phyloP scores from a whole-genome alignment of 2,329 filamentous ascomycete species.

The Dactylellina drechsleri region DNA sequence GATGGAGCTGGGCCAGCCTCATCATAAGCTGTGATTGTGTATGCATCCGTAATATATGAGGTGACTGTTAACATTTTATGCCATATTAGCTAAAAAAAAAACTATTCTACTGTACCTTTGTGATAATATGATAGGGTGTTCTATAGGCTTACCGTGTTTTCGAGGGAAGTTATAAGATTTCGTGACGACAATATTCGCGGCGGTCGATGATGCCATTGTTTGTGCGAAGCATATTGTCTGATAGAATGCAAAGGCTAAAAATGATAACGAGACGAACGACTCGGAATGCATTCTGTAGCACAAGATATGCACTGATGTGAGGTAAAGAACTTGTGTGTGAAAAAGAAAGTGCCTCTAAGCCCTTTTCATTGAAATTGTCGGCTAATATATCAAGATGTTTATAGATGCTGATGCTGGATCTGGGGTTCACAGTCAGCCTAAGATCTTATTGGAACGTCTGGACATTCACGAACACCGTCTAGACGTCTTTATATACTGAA shows the following conservation, averaged over 20 bases:
- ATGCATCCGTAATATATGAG: constrained; percentile 8
- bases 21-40: constrained; percentile 12
- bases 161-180: constrained; percentile 9
- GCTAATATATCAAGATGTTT: too few relatives aligned
- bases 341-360: too few relatives aligned
- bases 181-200: constrained; percentile 8
- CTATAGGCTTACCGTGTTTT: constrained; percentile 11
- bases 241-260: not conserved
- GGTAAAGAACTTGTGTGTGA: too few relatives aligned
- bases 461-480: too few relatives aligned
- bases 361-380: too few relatives aligned
- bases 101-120: not conserved
- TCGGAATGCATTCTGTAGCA: too few relatives aligned
- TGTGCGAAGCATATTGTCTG: not conserved
- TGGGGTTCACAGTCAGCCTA: too few relatives aligned
- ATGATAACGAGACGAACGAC: too few relatives aligned
- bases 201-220: not conserved
- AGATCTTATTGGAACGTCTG: too few relatives aligned
- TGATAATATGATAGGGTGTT: not conserved
- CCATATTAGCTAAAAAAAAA: not conserved
- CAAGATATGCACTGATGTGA: too few relatives aligned
- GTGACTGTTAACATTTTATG: not conserved
- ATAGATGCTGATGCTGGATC: too few relatives aligned
- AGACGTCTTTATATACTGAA: too few relatives aligned
- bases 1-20: not conserved